phyloP scores from a whole-genome alignment of 2,329 filamentous ascomycete genomes.

The Elsinoe arachidis region DNA sequence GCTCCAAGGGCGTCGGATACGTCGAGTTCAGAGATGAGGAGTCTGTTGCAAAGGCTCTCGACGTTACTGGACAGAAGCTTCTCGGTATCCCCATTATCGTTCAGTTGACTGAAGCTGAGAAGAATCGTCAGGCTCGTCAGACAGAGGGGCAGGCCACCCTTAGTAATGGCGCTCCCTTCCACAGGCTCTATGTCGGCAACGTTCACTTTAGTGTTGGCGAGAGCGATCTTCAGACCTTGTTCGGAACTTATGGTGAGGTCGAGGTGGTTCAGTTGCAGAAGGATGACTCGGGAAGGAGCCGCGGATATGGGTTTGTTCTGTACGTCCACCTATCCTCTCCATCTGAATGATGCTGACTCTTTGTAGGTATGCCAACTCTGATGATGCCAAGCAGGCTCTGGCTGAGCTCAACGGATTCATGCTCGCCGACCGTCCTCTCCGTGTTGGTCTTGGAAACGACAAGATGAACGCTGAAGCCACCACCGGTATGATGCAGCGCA shows the following conservation, averaged over 20 bases:
- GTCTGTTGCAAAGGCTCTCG: constrained; percentile 83
- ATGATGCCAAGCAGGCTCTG: constrained; percentile 84
- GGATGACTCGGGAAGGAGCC: constrained; percentile 81
- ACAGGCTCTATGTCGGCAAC: constrained; percentile 96
- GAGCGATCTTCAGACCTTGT: constrained; percentile 88
- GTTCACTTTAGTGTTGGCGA: constrained; percentile 99
- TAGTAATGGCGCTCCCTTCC: constrained; percentile 83
- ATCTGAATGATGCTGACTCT: constrained; percentile 10
- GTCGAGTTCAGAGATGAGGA: constrained; percentile 98
- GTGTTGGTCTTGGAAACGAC: constrained; percentile 98
- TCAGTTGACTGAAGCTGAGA: constrained; percentile 96
- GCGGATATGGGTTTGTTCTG: constrained; percentile 98
- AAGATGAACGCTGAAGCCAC: constrained; percentile 98
- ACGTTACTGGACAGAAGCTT: constrained; percentile 97
- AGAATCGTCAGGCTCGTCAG: constrained; percentile 91
- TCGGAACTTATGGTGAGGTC: constrained; percentile 93
- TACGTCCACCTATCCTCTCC: constrained; percentile 44
- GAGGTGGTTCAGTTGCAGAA: constrained; percentile 97
- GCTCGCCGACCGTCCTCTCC: constrained; percentile 90
- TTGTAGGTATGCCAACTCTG: constrained; percentile 51
- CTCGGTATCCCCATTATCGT: constrained; percentile 98
- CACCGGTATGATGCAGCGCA: constrained; percentile 80
- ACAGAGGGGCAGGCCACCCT: constrained; percentile 60
- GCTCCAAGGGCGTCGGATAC: constrained; percentile 97
- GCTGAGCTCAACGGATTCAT: constrained; percentile 99